Evolutionary conservation across 352 stramenopile species (phyloP), one percentile per base, ranked within the genome.

Genomic region (Poterioochromonas sp.): DNA sequence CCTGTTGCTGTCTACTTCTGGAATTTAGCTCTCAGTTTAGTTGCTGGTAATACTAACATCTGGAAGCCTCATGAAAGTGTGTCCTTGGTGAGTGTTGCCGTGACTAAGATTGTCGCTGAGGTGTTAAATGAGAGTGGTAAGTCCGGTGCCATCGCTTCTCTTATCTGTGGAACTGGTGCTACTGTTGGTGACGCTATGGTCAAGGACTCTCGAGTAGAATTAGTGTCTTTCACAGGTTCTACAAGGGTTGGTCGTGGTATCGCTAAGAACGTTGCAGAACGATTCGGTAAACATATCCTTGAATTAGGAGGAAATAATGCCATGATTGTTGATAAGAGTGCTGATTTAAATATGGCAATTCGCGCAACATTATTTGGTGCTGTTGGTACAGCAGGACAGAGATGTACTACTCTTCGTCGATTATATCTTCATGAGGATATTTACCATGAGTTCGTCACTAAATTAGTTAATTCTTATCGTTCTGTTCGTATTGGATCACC

Each of bases 261-360:
- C 60, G 92, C 91, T 74, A 80, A 92, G 71, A 84, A 90, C 29
- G 90, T 96, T 34, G 90, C 88, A n/a, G 84, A 84, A 5, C 88
- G 91, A 68, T 96, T 95, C 81, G 91, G 91, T 78, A 93, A 94
- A 83, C 90, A 87, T 41, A 91, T 96, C 77, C 85, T 96, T 1
- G 91, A 96, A 76, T 83, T 96, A 1, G 91, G 91, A 32, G 91
- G 91, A 58, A 96, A 96, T 84, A 96, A 96, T 79, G 91, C 91
- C 18, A 95, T 94, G 86, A 94, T 96, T 74, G 88, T 96, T n/a
- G 88, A 94, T 83, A 87, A 91, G 81, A 86, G 93, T 76, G 91
- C 91, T 15, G 89, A 96, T 77, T 80, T 94, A 29, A 88, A 95
- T 79, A 91, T 96, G 87, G 91, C 91, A 32, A 79, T 96, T 41